A percentile compares a stretch with the other conserved stretches of the same genome.
Conservation (phyloP, 139 green algal species). For the Chlorella sorokiniana region DNA sequence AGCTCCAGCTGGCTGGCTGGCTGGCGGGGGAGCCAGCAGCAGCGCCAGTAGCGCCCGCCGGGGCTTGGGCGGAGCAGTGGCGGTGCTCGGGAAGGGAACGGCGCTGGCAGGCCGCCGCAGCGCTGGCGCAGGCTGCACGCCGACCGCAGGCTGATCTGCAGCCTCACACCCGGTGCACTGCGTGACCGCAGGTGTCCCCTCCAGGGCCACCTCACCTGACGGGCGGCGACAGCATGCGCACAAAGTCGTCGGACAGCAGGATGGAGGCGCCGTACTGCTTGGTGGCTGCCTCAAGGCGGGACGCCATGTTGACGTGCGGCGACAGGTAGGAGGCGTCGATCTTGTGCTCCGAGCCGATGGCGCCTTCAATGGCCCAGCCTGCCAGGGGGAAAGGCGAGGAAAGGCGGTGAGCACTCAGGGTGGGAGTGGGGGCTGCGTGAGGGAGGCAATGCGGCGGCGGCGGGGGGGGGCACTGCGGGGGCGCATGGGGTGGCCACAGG, state of each 20-base stretch:
- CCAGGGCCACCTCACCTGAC: neutral
- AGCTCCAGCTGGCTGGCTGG: too few relatives aligned
- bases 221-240: constrained; percentile 46
- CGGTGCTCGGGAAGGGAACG: too few relatives aligned
- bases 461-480: neutral
- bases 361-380: constrained; percentile 96
- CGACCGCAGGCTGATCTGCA: too few relatives aligned
- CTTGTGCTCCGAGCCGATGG: constrained; percentile 95
- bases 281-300: constrained; percentile 91
- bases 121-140: too few relatives aligned
- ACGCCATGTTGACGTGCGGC: constrained; percentile 98
- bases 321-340: constrained; percentile 96
- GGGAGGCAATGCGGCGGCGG: neutral
- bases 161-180: neutral
- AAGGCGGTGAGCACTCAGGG: too few relatives aligned
- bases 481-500: neutral
- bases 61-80: too few relatives aligned
- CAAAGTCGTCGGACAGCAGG: constrained; percentile 85
- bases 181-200: neutral
- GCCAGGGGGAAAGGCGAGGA: constrained; percentile 31
- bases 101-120: too few relatives aligned
- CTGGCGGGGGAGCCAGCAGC: neutral
- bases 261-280: constrained; percentile 89
- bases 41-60: neutral
- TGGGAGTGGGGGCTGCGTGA: neutral